A percentile compares a stretch with the other conserved stretches of the same genome.
phyloP scores from a whole-genome alignment of 2,329 filamentous ascomycete species.

The Epichloe uncinata region DNA sequence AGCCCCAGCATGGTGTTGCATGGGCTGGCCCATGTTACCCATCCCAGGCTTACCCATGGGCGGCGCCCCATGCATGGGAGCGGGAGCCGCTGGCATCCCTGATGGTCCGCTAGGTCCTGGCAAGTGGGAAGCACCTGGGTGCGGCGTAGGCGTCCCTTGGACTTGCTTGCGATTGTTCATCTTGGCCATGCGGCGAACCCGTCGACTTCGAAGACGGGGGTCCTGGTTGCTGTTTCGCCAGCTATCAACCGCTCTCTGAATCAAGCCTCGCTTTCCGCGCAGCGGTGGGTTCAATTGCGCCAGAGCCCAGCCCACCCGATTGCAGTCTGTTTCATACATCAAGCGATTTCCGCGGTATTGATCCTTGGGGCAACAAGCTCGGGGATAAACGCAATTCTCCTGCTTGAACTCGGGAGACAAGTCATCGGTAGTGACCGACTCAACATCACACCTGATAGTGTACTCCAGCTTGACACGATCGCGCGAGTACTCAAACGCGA shows the following conservation, averaged over 20 bases:
- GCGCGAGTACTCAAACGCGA: slow-evolving; percentile 93
- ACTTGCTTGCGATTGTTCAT: slow-evolving; percentile 75
- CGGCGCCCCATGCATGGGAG: slow-evolving; percentile 44
- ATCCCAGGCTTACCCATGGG: slow-evolving; percentile 54
- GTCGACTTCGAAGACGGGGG: slow-evolving; percentile 73
- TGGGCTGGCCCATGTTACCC: slow-evolving; percentile 49
- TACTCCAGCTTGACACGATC: slow-evolving; percentile 99
- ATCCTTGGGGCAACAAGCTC: slow-evolving; percentile 88
- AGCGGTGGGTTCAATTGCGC: slow-evolving; percentile 85
- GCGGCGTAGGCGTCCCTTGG: slow-evolving; percentile 42
- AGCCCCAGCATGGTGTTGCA: slow-evolving; percentile 46
- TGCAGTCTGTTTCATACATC: slow-evolving; percentile 97
- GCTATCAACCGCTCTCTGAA: slow-evolving; percentile 93
- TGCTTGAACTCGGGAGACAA: slow-evolving; percentile 85
- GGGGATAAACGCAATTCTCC: slow-evolving; percentile 95
- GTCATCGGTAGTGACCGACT: slow-evolving; percentile 85
- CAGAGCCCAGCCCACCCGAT: slow-evolving; percentile 97
- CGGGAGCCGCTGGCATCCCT: slow-evolving; percentile 48
- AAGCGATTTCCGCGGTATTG: slow-evolving; percentile 92
- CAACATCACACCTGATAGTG: slow-evolving; percentile 93
- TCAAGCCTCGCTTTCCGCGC: slow-evolving; percentile 85
- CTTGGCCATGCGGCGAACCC: slow-evolving; percentile 92
- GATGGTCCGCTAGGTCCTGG: slow-evolving; percentile 52
- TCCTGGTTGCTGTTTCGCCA: slow-evolving; percentile 99
- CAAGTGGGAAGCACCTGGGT: slow-evolving; percentile 47